These are phyloP conservation scores for Leishmania tarentolae DNA, from an alignment of 208 protist genomes.

Conservation along the genomic window DNA sequence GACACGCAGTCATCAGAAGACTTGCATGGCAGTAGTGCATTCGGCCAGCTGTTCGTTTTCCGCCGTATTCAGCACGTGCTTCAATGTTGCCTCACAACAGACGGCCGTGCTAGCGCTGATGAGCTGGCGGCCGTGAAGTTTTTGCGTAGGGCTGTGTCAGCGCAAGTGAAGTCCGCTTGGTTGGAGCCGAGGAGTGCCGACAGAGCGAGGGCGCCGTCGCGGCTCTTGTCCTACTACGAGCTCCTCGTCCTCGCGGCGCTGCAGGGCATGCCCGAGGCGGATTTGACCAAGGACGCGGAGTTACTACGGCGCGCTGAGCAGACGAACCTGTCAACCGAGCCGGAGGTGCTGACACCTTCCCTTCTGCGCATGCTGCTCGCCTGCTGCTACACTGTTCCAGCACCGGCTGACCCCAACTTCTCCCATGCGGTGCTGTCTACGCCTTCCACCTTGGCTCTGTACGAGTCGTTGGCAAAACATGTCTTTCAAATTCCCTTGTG, in stretches of 20 bases:
- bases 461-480: constrained; percentile 47
- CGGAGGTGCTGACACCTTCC: constrained; percentile 24
- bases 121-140: constrained; percentile 9
- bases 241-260: constrained; percentile 61
- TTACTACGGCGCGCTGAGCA: constrained; percentile 48
- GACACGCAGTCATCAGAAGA: constrained; percentile 3
- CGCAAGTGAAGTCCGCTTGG: constrained; percentile 15
- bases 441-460: constrained; percentile 49
- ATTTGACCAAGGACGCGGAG: constrained; percentile 54
- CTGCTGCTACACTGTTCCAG: constrained; percentile 57
- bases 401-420: constrained; percentile 4
- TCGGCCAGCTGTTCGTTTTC: constrained; percentile 49
- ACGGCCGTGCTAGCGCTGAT: constrained; percentile 13
- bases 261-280: constrained; percentile 69
- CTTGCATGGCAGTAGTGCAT: constrained; percentile 31
- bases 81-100: constrained; percentile 33
- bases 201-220: not conserved
- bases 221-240: constrained; percentile 68
- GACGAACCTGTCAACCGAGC: constrained; percentile 43
- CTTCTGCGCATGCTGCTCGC: constrained; percentile 72
- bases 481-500: constrained; percentile 48
- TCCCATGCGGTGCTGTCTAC: constrained; percentile 40
- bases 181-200: not conserved
- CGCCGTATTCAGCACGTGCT: constrained; percentile 39
- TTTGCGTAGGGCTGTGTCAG: constrained; percentile 8